Percentiles rank a stretch among this genome's conserved stretches.
Evolutionary conservation across 1,284 basidiomycete species (phyloP).

Genomic region (Apiotrichum gamsii): DNA sequence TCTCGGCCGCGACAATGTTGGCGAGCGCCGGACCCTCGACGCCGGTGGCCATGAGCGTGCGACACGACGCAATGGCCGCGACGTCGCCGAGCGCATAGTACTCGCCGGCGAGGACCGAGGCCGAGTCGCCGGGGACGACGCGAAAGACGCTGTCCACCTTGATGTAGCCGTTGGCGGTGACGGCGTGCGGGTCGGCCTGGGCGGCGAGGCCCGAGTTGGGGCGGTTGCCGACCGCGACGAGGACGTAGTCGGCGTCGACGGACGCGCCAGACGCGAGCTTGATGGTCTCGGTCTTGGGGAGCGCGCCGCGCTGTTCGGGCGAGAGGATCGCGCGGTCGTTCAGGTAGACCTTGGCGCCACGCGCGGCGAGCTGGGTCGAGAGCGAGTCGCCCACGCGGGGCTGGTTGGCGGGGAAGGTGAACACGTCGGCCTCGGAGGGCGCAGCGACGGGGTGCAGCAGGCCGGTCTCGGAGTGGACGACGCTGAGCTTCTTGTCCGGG

Average conservation of each 20-base stretch:
- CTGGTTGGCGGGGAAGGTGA: slow-evolving; percentile 3
- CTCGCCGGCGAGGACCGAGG: slow-evolving; percentile 22
- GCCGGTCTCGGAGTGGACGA: slow-evolving; percentile 25
- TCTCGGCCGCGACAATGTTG: slow-evolving; percentile 27
- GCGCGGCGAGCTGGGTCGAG: slow-evolving; percentile 30
- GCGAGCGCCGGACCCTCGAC: slow-evolving; percentile 14
- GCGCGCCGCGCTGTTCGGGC: slow-evolving; percentile 3
- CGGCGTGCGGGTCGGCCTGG: slow-evolving; percentile 32
- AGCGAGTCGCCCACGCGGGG: slow-evolving; percentile 32
- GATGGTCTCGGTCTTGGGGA: slow-evolving; percentile 30
- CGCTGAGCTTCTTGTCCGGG: slow-evolving; percentile 30
- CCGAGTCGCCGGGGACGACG: slow-evolving; percentile 17
- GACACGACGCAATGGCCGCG: slow-evolving; percentile 30
- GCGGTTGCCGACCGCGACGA: slow-evolving; percentile 46
- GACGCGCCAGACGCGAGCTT: slow-evolving; percentile 31
- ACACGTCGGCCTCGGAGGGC: background rate
- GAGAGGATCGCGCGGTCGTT: slow-evolving; percentile 34
- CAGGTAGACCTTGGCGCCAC: slow-evolving; percentile 41
- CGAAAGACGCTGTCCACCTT: slow-evolving; percentile 40
- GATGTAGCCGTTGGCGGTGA: slow-evolving; percentile 32
- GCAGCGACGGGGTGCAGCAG: slow-evolving; percentile 23
- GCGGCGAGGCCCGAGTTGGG: slow-evolving; percentile 44
- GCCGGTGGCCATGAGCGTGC: slow-evolving; percentile 26
- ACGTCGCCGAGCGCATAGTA: slow-evolving; percentile 46
- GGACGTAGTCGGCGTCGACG: slow-evolving; percentile 48